A percentile compares a stretch with the other conserved stretches of the same genome.
Evolutionary conservation across 2,329 filamentous ascomycete species (phyloP).

Genomic region (Intubia oerlemansii): DNA sequence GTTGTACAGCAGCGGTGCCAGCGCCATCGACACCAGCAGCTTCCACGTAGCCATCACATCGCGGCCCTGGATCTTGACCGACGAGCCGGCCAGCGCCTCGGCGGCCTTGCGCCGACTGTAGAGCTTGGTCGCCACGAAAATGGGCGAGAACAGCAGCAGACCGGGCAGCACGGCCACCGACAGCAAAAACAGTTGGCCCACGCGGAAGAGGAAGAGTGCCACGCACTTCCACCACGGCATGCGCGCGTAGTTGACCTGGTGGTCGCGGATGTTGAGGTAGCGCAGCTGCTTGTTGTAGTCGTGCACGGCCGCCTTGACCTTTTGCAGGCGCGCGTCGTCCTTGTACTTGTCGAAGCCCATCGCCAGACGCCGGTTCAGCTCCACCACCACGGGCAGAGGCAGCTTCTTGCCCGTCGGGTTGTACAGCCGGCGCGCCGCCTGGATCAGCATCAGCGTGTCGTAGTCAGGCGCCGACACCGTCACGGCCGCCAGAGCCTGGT

Average conservation of each 20-base stretch:
- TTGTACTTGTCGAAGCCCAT: constrained; percentile 87
- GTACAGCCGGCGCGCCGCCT: constrained; percentile 81
- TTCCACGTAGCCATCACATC: constrained; percentile 95
- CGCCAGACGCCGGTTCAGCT: constrained; percentile 78
- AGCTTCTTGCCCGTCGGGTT: constrained; percentile 88
- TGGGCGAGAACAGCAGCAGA: constrained; percentile 66
- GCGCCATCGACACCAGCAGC: constrained; percentile 64
- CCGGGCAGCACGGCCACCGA: constrained; percentile 70
- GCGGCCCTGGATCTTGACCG: constrained; percentile 70
- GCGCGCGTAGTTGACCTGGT: constrained; percentile 82
- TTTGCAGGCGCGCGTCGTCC: constrained; percentile 64
- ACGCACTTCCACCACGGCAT: constrained; percentile 61
- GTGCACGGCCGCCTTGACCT: constrained; percentile 53
- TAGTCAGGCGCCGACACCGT: constrained; percentile 88
- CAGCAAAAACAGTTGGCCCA: constrained; percentile 56
- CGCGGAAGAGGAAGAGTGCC: constrained; percentile 55
- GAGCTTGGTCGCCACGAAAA: constrained; percentile 66
- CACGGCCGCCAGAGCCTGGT: constrained; percentile 66
- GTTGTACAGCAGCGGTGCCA: constrained; percentile 65
- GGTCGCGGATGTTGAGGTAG: constrained; percentile 73
- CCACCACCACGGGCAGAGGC: constrained; percentile 76
- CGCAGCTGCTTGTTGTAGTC: constrained; percentile 75
- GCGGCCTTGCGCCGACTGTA: constrained; percentile 68
- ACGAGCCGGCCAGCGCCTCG: constrained; percentile 65
- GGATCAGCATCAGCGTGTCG: constrained; percentile 90